Evolutionary conservation across 2,329 filamentous ascomycete species (phyloP).

Genomic region (Claviceps sp.): DNA sequence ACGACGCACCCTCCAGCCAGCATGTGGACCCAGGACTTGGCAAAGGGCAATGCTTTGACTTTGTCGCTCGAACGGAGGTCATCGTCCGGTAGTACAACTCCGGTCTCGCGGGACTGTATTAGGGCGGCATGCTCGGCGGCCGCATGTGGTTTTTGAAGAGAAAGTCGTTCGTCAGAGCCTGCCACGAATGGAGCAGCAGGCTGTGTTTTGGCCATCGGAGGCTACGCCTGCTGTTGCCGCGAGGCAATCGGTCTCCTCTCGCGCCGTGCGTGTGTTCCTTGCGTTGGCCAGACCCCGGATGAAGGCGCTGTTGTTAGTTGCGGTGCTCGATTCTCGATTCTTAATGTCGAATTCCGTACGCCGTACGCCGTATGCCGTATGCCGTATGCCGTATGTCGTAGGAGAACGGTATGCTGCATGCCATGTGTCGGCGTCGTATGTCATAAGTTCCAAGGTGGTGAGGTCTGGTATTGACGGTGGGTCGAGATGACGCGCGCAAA

Average conservation of each 20-base stretch:
- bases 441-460: background rate
- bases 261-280: background rate
- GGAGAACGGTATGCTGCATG: too few species aligned
- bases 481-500: background rate
- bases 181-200: constrained; percentile 14
- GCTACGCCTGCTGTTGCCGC: background rate
- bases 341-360: background rate
- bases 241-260: background rate
- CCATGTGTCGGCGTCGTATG: too few species aligned
- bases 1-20: constrained; percentile 72
- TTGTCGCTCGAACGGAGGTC: constrained; percentile 16
- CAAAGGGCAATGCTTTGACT: constrained; percentile 34
- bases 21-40: constrained; percentile 84
- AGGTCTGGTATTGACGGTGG: background rate
- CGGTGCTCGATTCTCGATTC: background rate
- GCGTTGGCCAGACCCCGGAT: too few species aligned
- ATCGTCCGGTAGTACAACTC: constrained; percentile 37
- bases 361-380: background rate
- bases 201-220: constrained; percentile 21
- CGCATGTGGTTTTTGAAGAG: constrained; percentile 17
- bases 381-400: background rate
- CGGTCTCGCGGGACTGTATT: constrained; percentile 48
- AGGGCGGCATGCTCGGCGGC: constrained; percentile 26
- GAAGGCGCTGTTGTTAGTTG: too few species aligned
- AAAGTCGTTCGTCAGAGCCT: constrained; percentile 17